phyloP scores from a whole-genome alignment of 179 eudicot species.

The Drosera spatulata region DNA sequence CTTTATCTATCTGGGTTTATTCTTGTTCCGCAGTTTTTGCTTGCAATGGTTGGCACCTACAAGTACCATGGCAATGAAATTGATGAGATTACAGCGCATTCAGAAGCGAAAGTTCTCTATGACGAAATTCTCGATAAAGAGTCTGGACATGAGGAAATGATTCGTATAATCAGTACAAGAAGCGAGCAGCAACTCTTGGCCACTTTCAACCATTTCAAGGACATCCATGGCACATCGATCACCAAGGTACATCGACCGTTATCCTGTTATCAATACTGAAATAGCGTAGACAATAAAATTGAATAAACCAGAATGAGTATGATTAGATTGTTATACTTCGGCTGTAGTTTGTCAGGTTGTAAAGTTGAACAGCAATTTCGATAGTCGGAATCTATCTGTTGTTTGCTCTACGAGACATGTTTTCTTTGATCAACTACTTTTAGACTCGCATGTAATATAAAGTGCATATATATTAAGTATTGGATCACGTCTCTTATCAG shows the following conservation, averaged over 20 bases:
- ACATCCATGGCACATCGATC: slow-evolving; percentile 50
- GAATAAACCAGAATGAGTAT: too few relatives aligned
- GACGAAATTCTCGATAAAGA: slow-evolving; percentile 27
- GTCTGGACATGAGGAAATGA: slow-evolving; percentile 47
- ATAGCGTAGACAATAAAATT: too few relatives aligned
- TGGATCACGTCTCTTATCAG: slow-evolving; percentile 15
- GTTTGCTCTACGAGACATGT: too few relatives aligned
- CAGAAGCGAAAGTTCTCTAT: slow-evolving; percentile 55
- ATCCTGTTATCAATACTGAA: not conserved
- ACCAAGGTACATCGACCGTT: slow-evolving; percentile 29
- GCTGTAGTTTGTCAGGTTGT: too few relatives aligned
- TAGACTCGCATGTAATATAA: not conserved
- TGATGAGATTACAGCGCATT: slow-evolving; percentile 32
- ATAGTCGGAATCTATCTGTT: too few relatives aligned
- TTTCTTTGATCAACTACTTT: too few relatives aligned
- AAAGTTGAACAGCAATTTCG: too few relatives aligned
- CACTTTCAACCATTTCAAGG: slow-evolving; percentile 64
- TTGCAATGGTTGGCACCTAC: slow-evolving; percentile 49
- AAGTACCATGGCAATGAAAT: slow-evolving; percentile 66
- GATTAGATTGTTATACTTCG: too few relatives aligned
- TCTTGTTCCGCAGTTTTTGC: slow-evolving; percentile 43
- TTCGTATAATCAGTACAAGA: slow-evolving; percentile 63
- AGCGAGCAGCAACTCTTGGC: slow-evolving; percentile 64
- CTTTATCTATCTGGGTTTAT: slow-evolving; percentile 4
- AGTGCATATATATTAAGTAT: not conserved